Evolutionary conservation across 1,284 basidiomycete species (phyloP), one percentile per base, ranked within the genome.

Genomic region (Ceratobasidium sp.): DNA sequence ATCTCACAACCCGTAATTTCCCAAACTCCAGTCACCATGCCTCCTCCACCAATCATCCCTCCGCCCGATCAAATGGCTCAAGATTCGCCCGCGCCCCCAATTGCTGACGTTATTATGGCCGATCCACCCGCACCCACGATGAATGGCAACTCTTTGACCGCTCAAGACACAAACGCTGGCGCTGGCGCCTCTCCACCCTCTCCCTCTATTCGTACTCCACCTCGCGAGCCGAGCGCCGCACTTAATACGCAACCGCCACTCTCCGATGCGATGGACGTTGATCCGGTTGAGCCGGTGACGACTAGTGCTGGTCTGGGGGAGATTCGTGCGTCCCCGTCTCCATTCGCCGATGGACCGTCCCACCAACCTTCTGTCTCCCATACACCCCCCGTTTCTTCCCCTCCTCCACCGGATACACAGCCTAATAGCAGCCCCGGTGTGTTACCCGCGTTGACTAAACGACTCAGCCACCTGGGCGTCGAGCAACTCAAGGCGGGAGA

Each of bases 251-350:
- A 63, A 20, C 42, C 13, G 18, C 55, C 40, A 18, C 66, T 18
- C 46, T 12, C 44, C 3, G 73, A 76, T 10, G 49, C 61, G 33
- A 76, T 76, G 73, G 73, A 76, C 6, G 33, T 76, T 20, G 73
- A 76, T 51, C 63, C 44, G 40, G 60, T 44, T 61, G 40, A 33
- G 2, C 58, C 56, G 40, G 23, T 23, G 2, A 13, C 70, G 55
- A 51, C 39, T 9, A 10, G 44, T 46, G 40, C n/a, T 39, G 61
- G 53, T 10, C 5, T 23, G 40, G 68, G 51, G 68, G 53, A 56
- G 39, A 56, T 39, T n/a, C 68, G 39, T 53, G 53, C 40, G 60
- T 66, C 61, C 10, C 51, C 61, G 5, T 39, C 72, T 61, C 56
- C 70, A 10, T 53, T 42, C 40, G 53, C 40, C 33, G 55, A 70